A percentile compares a stretch with the other conserved stretches of the same genome.
Evolutionary conservation across 2,329 filamentous ascomycete genomes (phyloP).

Genomic region (Xylaria multiplex): DNA sequence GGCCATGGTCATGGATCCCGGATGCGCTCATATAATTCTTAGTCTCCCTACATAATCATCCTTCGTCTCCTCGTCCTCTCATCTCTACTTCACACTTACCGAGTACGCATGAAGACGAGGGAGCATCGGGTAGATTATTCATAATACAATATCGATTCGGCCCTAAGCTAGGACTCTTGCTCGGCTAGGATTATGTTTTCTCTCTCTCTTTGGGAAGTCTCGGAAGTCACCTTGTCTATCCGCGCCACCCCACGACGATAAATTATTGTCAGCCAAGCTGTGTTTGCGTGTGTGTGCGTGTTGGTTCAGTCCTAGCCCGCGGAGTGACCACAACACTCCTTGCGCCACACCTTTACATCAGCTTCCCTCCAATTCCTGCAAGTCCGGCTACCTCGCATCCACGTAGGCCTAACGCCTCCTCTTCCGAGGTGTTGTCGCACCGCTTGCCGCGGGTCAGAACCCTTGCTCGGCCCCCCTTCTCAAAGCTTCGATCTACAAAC

Average conservation of each 20-base stretch:
- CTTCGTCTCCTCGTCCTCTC: constrained; percentile 18
- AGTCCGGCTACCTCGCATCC: constrained; percentile 17
- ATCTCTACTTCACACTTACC: constrained; percentile 19
- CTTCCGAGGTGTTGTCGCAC: constrained; percentile 32
- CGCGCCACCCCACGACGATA: constrained; percentile 33
- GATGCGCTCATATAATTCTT: constrained; percentile 34
- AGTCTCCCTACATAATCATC: constrained; percentile 20
- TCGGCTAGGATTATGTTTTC: constrained; percentile 36
- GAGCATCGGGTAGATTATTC: constrained; percentile 4
- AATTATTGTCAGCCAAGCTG: constrained; percentile 35
- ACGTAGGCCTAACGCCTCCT: constrained; percentile 35
- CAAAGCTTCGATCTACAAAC: constrained; percentile 44
- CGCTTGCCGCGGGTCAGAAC: constrained; percentile 36
- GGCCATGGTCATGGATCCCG: constrained; percentile 27
- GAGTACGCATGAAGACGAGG: constrained; percentile 11
- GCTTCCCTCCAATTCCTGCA: constrained; percentile 30
- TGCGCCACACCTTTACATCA: constrained; percentile 36
- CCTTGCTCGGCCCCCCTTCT: constrained; percentile 39
- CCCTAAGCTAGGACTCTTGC: constrained; percentile 35
- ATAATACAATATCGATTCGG: constrained; percentile 21
- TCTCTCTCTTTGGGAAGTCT: constrained; percentile 23
- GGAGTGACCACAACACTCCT: constrained; percentile 31
- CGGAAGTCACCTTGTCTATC: constrained; percentile 32
- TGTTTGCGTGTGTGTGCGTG: constrained; percentile 22
- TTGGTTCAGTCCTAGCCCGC: constrained; percentile 35